Base-by-base conservation (phyloP, 345 rosid genomes). In the Trapa bicornis region DNA sequence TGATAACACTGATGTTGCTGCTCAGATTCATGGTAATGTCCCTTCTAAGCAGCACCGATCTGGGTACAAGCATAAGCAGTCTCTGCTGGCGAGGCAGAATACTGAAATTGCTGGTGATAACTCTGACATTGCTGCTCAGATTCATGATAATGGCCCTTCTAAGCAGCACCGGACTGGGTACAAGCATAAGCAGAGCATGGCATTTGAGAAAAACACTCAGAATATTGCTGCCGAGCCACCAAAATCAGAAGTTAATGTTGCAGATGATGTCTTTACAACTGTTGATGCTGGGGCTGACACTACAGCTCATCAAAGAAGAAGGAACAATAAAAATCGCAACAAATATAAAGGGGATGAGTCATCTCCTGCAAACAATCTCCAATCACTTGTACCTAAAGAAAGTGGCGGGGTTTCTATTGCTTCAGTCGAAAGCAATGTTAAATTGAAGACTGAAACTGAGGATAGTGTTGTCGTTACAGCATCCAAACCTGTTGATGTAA, bases 261-360 rank as follows among this genome's bases (percentile, higher is more conserved):
- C 71, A 32, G 75, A 71, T 66, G 35, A 70, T 68, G 72, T 75
- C 68, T 72, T 67, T 69, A 52, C 70, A 54, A 74, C 85, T 66
- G 38, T 33, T 52, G 77, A 71, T 69, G 68, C 47, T 72, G 74
- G 68, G 64, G 73, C 73, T 1, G 96, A 86, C 78, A 63, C 85
- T 68, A 68, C 87, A 61, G 67, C 65, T 33, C 79, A 78, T 70
- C 78, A 79, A 61, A 85, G 80, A 83, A 88, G 77, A 73, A 89
- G 79, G 76, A 82, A 75, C 67, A 84, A 66, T 79, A 83, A 74
- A 83, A 72, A 82, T 71, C 86, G 81, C 79, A 83, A 73, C 82
- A 91, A 82, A 79, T 81, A 78, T 61, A 89, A 75, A 72, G 75
- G 79, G 73, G 96, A 85, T 32, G 92, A 83, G 75, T 69, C 80